These are phyloP conservation scores for Blastobotrys peoriensis DNA, from an alignment of 805 yeast genomes.

Conservation along the genomic window DNA sequence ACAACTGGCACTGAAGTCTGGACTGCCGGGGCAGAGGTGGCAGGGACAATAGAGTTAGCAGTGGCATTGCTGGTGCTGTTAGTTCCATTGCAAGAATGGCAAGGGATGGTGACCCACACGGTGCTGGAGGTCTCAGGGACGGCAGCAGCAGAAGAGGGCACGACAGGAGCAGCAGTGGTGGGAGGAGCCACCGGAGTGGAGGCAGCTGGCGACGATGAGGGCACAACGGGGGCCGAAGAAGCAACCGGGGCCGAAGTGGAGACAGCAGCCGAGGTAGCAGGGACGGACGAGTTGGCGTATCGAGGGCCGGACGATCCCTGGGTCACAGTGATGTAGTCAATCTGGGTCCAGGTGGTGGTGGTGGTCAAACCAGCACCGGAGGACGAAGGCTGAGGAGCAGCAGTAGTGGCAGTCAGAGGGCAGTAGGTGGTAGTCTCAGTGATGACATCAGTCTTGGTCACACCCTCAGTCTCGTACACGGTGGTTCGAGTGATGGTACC, in stretches of 20 bases:
- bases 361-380: conserved; percentile 9
- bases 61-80: neutral
- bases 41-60: neutral
- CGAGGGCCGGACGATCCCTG: conserved; percentile 3
- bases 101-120: conserved; percentile 4
- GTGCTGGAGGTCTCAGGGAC: conserved; percentile 5
- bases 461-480: neutral
- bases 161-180: conserved; percentile 4
- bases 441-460: neutral
- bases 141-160: conserved; percentile 1
- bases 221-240: neutral
- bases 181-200: conserved; percentile 3
- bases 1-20: neutral
- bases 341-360: conserved; percentile 9
- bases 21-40: neutral
- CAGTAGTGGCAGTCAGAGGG: conserved; percentile 5
- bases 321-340: conserved; percentile 5
- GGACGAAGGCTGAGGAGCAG: conserved; percentile 1
- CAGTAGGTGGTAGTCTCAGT: conserved; percentile 2
- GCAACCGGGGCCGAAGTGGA: conserved; percentile 5
- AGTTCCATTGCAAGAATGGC: neutral
- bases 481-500: neutral
- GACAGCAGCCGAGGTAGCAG: conserved; percentile 5
- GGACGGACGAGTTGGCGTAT: neutral
- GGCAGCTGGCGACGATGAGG: conserved; percentile 1